These are phyloP conservation scores for Eucalyptus polybractea DNA, from an alignment of 345 rosid genomes.

Conservation along the genomic window DNA sequence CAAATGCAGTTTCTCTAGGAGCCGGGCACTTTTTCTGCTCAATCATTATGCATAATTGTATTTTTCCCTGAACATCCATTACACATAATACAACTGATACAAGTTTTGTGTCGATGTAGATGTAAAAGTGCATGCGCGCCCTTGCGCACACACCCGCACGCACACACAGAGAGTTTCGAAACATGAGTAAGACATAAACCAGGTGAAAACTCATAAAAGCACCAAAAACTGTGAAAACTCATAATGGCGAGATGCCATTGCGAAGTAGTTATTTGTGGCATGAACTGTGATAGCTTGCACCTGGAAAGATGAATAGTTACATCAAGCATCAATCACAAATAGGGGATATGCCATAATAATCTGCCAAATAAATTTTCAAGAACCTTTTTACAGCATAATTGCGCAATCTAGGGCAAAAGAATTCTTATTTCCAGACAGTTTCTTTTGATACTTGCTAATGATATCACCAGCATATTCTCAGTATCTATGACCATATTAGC, in stretches of 20 bases:
- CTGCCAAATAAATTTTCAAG: background rate
- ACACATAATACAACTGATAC: background rate
- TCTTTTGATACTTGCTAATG: background rate
- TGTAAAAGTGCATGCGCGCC: fast-evolving
- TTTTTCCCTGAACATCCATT: background rate
- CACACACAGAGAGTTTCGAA: fast-evolving
- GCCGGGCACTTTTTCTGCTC: background rate
- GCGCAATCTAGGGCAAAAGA: background rate
- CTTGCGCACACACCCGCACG: fast-evolving
- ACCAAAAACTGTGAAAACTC: slow-evolving; percentile 33
- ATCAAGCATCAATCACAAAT: background rate
- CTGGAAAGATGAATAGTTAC: slow-evolving; percentile 19
- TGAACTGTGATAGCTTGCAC: slow-evolving; percentile 96
- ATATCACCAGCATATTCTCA: background rate
- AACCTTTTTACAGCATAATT: background rate
- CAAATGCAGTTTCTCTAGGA: background rate
- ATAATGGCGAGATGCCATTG: slow-evolving; percentile 68
- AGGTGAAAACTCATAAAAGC: slow-evolving; percentile 80
- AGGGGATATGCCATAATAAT: background rate
- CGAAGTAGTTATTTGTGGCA: slow-evolving; percentile 88
- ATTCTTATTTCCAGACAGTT: background rate
- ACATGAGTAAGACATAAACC: slow-evolving; percentile 89
- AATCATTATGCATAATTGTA: background rate
- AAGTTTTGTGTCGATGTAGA: background rate
- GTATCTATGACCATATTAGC: background rate